Base-by-base conservation (phyloP, 768 basidiomycete genomes). In the Boletus tomentosulus region DNA sequence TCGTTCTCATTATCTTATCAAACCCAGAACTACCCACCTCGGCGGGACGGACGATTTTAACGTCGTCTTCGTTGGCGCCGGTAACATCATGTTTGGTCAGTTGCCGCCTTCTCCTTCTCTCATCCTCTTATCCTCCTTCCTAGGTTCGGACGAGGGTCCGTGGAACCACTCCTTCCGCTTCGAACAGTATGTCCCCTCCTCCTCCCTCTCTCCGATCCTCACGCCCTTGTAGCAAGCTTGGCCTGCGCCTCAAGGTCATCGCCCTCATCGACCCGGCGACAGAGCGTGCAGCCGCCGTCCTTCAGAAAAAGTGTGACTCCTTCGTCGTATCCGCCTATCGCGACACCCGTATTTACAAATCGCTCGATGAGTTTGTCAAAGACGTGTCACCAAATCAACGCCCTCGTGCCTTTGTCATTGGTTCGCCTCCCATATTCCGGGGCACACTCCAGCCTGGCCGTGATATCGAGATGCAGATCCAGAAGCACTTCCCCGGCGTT, bases 11-110 rank as follows among this genome's bases (percentile, higher is more conserved):
- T 51, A 6, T 16, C 51, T 57, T 44, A 62, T 52, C 57, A 3
- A 8, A 0, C 46, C 66, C 70, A 85, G 81, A 66, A 68, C 72
- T 51, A 71, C 72, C 59, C 77, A 81, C 46, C 66, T 84, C 50
- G 76, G 76, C 50, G 86, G 84, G 15, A 72, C 82, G 46, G 82
- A 87, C 60, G 78, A 86, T 65, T 97, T 97, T 79, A 96, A 97
- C 69, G 86, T 98, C 50, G 84, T 96, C 68, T 94, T 96, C 72
- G 78, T 98, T 61, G 95, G 95, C 48, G 95, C 95, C 27, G 95
- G 94, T 15, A 96, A 97, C 74, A 95, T 98, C 75, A 97, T 97
- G 93, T 98, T 98, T 67, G 95, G 94, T 84, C 50, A 52, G 73
- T 34, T 30, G n/a, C 37, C 48, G 41, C 34, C 51, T 54, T 27